Percentiles rank a stretch among this genome's conserved stretches.
phyloP scores from a whole-genome alignment of 371 early-diverging fungal species.

The Fennellomyces sp. region DNA sequence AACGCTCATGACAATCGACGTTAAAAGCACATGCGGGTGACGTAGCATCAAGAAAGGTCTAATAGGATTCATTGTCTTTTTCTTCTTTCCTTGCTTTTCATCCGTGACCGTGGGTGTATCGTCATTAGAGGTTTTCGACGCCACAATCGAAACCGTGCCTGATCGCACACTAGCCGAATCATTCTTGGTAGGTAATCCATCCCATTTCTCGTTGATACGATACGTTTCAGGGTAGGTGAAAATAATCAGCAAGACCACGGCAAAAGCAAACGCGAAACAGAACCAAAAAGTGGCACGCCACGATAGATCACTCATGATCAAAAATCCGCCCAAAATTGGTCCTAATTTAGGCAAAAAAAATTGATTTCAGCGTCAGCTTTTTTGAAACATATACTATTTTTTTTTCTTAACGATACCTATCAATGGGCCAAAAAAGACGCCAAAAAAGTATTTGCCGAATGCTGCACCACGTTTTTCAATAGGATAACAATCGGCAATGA shows the following conservation, averaged over 20 bases:
- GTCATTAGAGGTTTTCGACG: too few relatives aligned
- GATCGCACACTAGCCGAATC: conserved; percentile 1
- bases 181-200: conserved; percentile 1
- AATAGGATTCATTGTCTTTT: conserved; percentile 30
- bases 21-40: conserved; percentile 50
- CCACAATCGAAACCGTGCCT: too few relatives aligned
- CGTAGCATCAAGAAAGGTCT: conserved; percentile 38
- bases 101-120: neutral
- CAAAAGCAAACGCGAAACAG: conserved; percentile 53
- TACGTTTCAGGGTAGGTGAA: conserved; percentile 70
- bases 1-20: conserved; percentile 48
- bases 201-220: conserved; percentile 32
- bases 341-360: conserved; percentile 43
- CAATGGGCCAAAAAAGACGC: conserved; percentile 56
- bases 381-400: neutral
- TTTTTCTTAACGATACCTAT: conserved; percentile 16
- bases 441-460: conserved; percentile 53
- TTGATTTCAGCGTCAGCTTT: conserved; percentile 14
- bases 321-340: conserved; percentile 31
- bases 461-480: conserved; percentile 34
- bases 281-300: conserved; percentile 73
- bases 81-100: conserved; percentile 2
- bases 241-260: conserved; percentile 44
- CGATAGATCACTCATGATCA: conserved; percentile 32
- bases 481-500: conserved; percentile 26